These are phyloP conservation scores for Ustilago bromivora DNA, from an alignment of 1,284 basidiomycete genomes.

Conservation along the genomic window DNA sequence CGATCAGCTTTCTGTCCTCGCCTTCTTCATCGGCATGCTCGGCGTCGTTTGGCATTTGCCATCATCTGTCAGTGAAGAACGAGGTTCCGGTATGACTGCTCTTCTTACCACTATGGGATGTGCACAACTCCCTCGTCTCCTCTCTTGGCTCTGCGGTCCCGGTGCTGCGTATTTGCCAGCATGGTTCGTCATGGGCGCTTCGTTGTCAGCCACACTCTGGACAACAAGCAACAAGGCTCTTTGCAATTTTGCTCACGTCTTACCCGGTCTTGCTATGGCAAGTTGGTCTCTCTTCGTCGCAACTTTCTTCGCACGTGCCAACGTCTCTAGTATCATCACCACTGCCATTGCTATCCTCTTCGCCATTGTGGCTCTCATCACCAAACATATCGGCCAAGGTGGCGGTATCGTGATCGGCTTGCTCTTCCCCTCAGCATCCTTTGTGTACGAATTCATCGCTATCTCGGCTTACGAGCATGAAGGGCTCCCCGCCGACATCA, in stretches of 20 bases:
- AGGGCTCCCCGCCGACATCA: slow-evolving; percentile 73
- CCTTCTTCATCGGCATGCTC: slow-evolving; percentile 77
- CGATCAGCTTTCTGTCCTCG: slow-evolving; percentile 28
- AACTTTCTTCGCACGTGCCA: slow-evolving; percentile 79
- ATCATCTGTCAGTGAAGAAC: slow-evolving; percentile 70
- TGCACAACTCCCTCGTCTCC: slow-evolving; percentile 36
- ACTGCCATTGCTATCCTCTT: slow-evolving; percentile 78
- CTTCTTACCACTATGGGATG: slow-evolving; percentile 50
- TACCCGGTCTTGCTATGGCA: slow-evolving; percentile 78
- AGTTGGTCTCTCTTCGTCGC: slow-evolving; percentile 79
- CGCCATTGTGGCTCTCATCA: slow-evolving; percentile 78
- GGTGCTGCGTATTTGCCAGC: slow-evolving; percentile 74
- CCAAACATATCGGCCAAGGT: slow-evolving; percentile 72
- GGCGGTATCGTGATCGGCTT: slow-evolving; percentile 77
- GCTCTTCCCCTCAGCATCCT: slow-evolving; percentile 81
- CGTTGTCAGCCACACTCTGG: slow-evolving; percentile 78
- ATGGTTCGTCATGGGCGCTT: slow-evolving; percentile 76
- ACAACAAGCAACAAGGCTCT: slow-evolving; percentile 75
- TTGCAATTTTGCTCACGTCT: slow-evolving; percentile 76
- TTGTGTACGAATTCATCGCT: slow-evolving; percentile 78
- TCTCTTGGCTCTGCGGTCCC: slow-evolving; percentile 43
- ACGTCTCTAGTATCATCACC: slow-evolving; percentile 78
- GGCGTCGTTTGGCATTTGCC: slow-evolving; percentile 75
- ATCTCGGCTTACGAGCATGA: slow-evolving; percentile 78
- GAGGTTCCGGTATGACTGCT: slow-evolving; percentile 43